phyloP scores from a whole-genome alignment of 768 basidiomycete genomes.

The Naganishia friedmannii region DNA sequence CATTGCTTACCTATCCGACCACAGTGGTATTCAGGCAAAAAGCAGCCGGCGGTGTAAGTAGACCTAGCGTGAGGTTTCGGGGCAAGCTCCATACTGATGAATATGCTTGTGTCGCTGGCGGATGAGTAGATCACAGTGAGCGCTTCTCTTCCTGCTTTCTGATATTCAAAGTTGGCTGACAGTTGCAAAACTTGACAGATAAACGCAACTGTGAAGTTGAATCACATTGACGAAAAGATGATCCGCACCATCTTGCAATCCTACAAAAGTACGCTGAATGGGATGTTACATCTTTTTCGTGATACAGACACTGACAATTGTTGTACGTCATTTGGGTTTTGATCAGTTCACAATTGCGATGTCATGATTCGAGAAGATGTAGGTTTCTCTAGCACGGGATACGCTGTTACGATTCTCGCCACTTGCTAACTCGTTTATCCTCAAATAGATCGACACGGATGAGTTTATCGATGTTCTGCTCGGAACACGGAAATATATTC shows the following conservation, averaged over 20 bases:
- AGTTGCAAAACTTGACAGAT: neutral
- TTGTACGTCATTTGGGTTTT: neutral
- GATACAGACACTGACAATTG: neutral
- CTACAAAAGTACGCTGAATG: slow-evolving; percentile 64
- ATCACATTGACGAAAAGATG: slow-evolving; percentile 90
- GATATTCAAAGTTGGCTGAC: neutral
- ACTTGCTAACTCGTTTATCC: slow-evolving; percentile 10
- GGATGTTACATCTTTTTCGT: neutral
- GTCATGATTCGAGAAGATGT: slow-evolving; percentile 99
- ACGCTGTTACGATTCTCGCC: slow-evolving; percentile 25
- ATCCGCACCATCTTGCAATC: slow-evolving; percentile 87
- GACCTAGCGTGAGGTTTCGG: neutral
- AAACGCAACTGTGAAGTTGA: slow-evolving; percentile 88
- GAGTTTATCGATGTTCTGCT: slow-evolving; percentile 99
- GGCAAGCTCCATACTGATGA: neutral
- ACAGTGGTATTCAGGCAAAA: slow-evolving; percentile 87
- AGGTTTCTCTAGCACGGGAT: slow-evolving; percentile 39
- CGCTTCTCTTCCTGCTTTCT: neutral
- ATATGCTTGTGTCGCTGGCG: neutral
- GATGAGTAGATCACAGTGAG: slow-evolving; percentile 18
- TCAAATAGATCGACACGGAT: slow-evolving; percentile 76
- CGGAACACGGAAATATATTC: slow-evolving; percentile 90
- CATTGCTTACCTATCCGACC: slow-evolving; percentile 2
- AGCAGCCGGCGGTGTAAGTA: slow-evolving; percentile 80
- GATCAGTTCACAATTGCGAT: slow-evolving; percentile 64